A percentile compares a stretch with the other conserved stretches of the same genome.
phyloP scores from a whole-genome alignment of 2,329 filamentous ascomycete genomes.

The Dactylonectria estremocensis region DNA sequence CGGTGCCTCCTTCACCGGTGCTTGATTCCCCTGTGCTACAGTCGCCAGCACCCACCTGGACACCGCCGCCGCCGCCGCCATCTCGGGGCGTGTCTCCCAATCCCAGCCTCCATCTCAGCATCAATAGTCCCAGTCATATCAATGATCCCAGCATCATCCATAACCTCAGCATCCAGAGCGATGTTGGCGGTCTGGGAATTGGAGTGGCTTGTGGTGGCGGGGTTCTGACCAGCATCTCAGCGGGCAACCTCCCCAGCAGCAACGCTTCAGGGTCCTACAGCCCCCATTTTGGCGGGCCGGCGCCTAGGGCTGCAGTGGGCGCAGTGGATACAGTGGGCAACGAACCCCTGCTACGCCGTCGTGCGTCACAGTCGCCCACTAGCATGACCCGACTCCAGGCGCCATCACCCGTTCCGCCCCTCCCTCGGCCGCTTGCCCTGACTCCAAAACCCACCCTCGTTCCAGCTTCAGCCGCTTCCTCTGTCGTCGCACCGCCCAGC shows the following conservation, averaged over 20 bases:
- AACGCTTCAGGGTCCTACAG: constrained; percentile 34
- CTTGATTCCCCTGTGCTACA: neutral
- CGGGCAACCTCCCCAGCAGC: neutral
- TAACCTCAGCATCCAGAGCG: too few relatives aligned
- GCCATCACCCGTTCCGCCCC: constrained; percentile 43
- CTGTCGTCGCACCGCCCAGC: constrained; percentile 32
- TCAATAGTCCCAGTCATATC: too few relatives aligned
- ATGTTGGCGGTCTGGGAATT: neutral
- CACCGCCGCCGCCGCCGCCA: constrained; percentile 3
- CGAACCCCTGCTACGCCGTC: constrained; percentile 33
- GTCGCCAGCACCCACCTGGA: neutral
- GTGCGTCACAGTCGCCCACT: constrained; percentile 36
- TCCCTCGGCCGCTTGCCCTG: constrained; percentile 45
- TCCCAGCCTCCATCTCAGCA: neutral
- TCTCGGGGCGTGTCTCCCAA: neutral
- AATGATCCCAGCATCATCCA: too few relatives aligned
- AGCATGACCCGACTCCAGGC: constrained; percentile 20
- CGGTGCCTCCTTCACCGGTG: too few relatives aligned
- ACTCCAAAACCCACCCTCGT: constrained; percentile 50
- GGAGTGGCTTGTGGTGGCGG: too few relatives aligned
- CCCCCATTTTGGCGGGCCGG: constrained; percentile 36
- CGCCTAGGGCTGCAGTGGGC: constrained; percentile 40
- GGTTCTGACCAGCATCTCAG: too few relatives aligned
- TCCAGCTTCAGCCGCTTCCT: constrained; percentile 36
- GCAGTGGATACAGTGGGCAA: constrained; percentile 35